A percentile compares a stretch with the other conserved stretches of the same genome.
Evolutionary conservation across 176 grass and related monocot genomes (phyloP).

Genomic region (Oryza officinalis): DNA sequence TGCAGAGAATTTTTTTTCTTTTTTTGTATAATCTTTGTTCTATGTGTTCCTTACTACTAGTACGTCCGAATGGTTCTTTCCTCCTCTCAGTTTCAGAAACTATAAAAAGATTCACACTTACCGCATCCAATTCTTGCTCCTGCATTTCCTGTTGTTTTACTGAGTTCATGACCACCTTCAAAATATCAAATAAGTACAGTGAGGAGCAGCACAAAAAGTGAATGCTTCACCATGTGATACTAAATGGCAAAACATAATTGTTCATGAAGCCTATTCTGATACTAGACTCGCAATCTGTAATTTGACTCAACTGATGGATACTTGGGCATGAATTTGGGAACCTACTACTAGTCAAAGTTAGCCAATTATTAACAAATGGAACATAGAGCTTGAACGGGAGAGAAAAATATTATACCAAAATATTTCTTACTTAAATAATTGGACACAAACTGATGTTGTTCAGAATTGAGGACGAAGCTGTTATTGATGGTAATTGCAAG

Average conservation of each 20-base stretch:
- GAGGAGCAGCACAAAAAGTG: conserved; percentile 3
- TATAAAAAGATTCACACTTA: conserved; percentile 12
- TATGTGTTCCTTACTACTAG: background rate
- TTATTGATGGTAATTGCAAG: background rate
- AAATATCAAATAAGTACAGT: conserved; percentile 24
- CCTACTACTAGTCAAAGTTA: background rate
- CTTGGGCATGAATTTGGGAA: background rate
- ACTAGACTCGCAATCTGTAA: background rate
- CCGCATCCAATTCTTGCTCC: conserved; percentile 73
- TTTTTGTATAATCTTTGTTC: background rate
- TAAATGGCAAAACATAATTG: background rate
- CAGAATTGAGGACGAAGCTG: background rate
- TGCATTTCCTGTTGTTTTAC: conserved; percentile 72
- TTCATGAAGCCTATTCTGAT: background rate
- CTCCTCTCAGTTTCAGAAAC: conserved; percentile 5
- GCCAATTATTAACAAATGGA: background rate
- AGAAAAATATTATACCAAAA: background rate
- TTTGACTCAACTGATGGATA: background rate
- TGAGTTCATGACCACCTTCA: conserved; percentile 71
- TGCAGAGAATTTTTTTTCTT: background rate
- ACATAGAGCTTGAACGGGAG: background rate
- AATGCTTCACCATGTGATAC: background rate
- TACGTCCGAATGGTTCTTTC: background rate
- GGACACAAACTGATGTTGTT: background rate
- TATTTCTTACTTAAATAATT: background rate